A percentile compares a stretch with the other conserved stretches of the same genome.
Evolutionary conservation across 805 yeast species (phyloP).

Genomic region (Candida schatavii): DNA sequence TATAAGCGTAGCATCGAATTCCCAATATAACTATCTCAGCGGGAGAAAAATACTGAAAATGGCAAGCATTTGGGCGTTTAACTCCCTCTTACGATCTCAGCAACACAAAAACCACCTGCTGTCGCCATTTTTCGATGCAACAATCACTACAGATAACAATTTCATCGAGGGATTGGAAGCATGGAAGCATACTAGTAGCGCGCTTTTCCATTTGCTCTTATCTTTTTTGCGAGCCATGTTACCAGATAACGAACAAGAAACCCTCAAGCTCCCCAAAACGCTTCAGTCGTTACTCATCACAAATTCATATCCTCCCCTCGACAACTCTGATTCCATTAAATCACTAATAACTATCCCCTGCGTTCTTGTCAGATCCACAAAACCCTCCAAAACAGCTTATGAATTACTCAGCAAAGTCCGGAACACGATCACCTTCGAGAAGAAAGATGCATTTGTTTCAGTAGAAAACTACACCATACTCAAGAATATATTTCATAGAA

Average conservation of each 20-base stretch:
- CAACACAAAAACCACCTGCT: conserved; percentile 15
- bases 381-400: conserved; percentile 45
- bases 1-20: conserved; percentile 73
- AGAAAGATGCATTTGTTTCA: conserved; percentile 65
- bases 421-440: conserved; percentile 61
- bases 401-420: conserved; percentile 55
- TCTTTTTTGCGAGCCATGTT: conserved; percentile 79
- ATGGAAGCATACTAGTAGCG: conserved; percentile 83
- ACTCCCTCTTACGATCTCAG: conserved; percentile 30
- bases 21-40: conserved; percentile 72
- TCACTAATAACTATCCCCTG: conserved; percentile 56
- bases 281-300: conserved; percentile 63
- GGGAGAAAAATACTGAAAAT: conserved; percentile 78
- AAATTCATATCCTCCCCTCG: conserved; percentile 73
- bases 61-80: conserved; percentile 89
- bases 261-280: conserved; percentile 59
- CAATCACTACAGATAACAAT: conserved; percentile 26
- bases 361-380: conserved; percentile 55
- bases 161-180: conserved; percentile 70
- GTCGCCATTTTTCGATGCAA: conserved; percentile 36
- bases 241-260: conserved; percentile 59
- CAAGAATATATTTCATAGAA: conserved; percentile 61
- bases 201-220: conserved; percentile 74
- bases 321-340: conserved; percentile 28
- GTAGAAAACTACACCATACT: conserved; percentile 76